A percentile compares a stretch with the other conserved stretches of the same genome.
phyloP scores from a whole-genome alignment of 2,329 filamentous ascomycete species.

The Cladosporium sp. region DNA sequence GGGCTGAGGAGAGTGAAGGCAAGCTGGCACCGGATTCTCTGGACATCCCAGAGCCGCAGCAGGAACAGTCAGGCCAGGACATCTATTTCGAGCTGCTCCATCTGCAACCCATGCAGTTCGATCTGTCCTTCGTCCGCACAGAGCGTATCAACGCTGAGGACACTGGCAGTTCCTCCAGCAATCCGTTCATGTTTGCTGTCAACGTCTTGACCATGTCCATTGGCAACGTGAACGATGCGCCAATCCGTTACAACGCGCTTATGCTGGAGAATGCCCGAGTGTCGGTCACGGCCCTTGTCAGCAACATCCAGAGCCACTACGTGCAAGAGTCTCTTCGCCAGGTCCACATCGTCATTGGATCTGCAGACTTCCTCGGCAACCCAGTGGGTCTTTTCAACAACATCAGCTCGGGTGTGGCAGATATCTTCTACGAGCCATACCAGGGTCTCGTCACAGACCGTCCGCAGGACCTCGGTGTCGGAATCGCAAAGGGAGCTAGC shows the following conservation, averaged over 20 bases:
- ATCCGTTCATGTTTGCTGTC: slow-evolving; percentile 97
- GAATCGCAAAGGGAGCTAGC: slow-evolving; percentile 93
- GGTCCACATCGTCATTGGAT: slow-evolving; percentile 95
- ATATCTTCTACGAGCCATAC: slow-evolving; percentile 99
- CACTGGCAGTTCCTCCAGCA: slow-evolving; percentile 75
- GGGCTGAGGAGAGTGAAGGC: slow-evolving; percentile 78
- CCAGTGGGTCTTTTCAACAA: slow-evolving; percentile 98
- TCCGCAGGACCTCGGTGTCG: slow-evolving; percentile 89
- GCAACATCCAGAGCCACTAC: slow-evolving; percentile 90
- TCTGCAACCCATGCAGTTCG: slow-evolving; percentile 96
- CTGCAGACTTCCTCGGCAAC: slow-evolving; percentile 95
- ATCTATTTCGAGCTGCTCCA: slow-evolving; percentile 98
- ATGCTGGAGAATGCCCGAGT: slow-evolving; percentile 94
- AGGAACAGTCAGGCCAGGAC: slow-evolving; percentile 80
- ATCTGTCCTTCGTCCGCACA: slow-evolving; percentile 94
- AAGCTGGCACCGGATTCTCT: slow-evolving; percentile 84
- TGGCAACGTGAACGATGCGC: slow-evolving; percentile 97
- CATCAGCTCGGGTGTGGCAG: slow-evolving; percentile 91
- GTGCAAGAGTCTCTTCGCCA: slow-evolving; percentile 94
- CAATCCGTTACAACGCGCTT: slow-evolving; percentile 85
- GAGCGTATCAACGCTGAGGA: slow-evolving; percentile 96
- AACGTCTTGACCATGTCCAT: slow-evolving; percentile 99
- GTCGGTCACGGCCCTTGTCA: slow-evolving; percentile 75
- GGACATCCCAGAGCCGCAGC: slow-evolving; percentile 86
- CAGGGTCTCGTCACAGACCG: slow-evolving; percentile 94